These are phyloP conservation scores for Chaetomiaceae sp. DNA, from an alignment of 2,329 filamentous ascomycete genomes.

Conservation along the genomic window DNA sequence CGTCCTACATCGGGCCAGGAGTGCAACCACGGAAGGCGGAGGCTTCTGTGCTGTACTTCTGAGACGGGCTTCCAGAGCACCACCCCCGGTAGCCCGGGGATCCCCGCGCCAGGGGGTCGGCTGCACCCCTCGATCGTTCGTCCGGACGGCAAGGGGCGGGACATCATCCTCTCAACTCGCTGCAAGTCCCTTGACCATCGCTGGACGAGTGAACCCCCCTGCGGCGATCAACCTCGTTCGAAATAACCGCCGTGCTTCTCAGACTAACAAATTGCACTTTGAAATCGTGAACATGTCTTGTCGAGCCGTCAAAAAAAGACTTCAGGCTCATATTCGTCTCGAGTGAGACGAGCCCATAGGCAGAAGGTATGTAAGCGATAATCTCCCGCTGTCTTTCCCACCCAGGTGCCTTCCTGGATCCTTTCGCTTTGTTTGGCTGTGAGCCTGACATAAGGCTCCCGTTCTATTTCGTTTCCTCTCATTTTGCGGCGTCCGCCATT, in stretches of 20 bases:
- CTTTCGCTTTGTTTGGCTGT: constrained; percentile 21
- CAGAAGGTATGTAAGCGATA: constrained; percentile 26
- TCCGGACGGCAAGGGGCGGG: neutral
- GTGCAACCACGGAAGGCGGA: constrained; percentile 8
- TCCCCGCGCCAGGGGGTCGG: constrained; percentile 14
- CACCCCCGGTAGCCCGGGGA: neutral
- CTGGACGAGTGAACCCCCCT: constrained; percentile 29
- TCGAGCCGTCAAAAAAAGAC: constrained; percentile 17
- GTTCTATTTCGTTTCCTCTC: constrained; percentile 7
- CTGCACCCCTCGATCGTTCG: constrained; percentile 11
- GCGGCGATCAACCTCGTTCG: constrained; percentile 42
- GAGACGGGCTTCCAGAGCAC: constrained; percentile 7
- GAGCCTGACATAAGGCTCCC: constrained; percentile 17
- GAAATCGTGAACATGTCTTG: neutral
- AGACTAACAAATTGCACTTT: constrained; percentile 37
- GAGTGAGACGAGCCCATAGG: constrained; percentile 7
- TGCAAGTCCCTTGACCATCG: too few relatives aligned
- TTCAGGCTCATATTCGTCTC: constrained; percentile 21
- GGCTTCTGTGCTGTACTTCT: neutral
- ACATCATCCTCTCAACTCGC: neutral
- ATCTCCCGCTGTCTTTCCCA: constrained; percentile 23
- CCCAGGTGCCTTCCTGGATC: constrained; percentile 5
- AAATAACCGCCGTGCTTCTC: constrained; percentile 49
- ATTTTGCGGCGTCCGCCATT: constrained; percentile 14
- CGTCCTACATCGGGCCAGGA: constrained; percentile 13